Evolutionary conservation across 805 yeast species (phyloP), one percentile per base, ranked within the genome.

Genomic region (Candida quercuum): DNA sequence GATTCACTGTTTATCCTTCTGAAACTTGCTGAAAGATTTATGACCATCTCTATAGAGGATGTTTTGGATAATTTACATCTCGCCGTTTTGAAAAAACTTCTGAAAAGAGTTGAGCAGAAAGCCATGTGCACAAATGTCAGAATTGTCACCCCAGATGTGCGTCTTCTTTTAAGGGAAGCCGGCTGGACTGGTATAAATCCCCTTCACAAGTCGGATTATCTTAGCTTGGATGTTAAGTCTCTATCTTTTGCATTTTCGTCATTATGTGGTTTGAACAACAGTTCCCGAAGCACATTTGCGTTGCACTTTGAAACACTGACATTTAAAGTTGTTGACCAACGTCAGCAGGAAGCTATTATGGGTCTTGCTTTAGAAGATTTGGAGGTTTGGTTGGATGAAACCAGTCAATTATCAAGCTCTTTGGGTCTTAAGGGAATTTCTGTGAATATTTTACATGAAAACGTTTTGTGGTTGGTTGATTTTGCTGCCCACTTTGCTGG

Each of bases 31-130:
- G 57, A 58, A 4, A 56, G 59, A 2, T 47, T 62, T 12, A 61
- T 64, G 18, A 57, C 56, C 14, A 61, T 63, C 13, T 62, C 71
- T 3, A 52, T 78, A 24, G 69, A 68, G 9, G 64, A 68, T 11
- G 64, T 77, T 5, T 61, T 88, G 48, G 96, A 89, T 55, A 55
- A 56, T 14, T 59, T 87, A 13, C 94, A 89, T 41, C 56, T 74
- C 14, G 74, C 75, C 9, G 72, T 82, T 3, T 66, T 85, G 11
- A 56, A 59, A 24, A 59, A 63, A 8, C 56, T 85, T 19, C 59
- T 64, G 19, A 36, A 35, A 7, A 54, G 61, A 17, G 49, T 70
- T 32, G 38, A 48, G 5, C 58, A 63, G 2, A 45, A 57, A 1
- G 59, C 68, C 1, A 47, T 56, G n/a, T 63, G 69, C 6, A 50